Base-by-base conservation (phyloP, 345 rosid species). In the Citrus glauca region DNA sequence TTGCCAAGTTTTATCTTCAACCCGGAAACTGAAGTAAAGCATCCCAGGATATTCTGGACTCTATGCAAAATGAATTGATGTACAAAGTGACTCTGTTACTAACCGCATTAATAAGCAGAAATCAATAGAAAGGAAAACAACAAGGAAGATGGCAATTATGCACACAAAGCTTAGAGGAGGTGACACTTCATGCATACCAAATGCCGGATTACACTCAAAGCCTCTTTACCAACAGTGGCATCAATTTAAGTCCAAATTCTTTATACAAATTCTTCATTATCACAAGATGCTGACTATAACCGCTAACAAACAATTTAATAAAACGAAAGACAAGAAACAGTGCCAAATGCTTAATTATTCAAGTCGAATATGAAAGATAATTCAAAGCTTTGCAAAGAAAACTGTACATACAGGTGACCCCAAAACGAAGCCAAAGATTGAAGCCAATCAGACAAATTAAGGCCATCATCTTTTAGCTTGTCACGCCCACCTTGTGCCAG, bases 391-490 rank as follows among this genome's bases (percentile, higher is more conserved):
- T 38, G 62, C 27, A 68, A 87, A 76, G 83, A 86, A 69, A 81
- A 81, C 6, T 81, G 80, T 55, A 92, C 99, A 78, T 92, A 96
- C 99, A 97, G 89, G 89, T 94, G 99, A 85, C 99, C 99, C 99
- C 98, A 97, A 85, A 97, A 97, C 48, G 99, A 97, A 71, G 99
- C 99, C 93, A 97, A 71, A 1, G 98, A 94, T 76, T 94, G 99
- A 79, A 97, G 98, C 99, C 99, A 97, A 79, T 97, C 99, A 27
- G 99, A 97, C 83, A 97, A 82, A 87, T 97, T 94, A 83, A 97
- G 91, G 78, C 99, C 99, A 75, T 97, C 99, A 76, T 97, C 99
- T 86, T 94, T 97, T 50, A 97, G 90, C 87, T 96, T 96, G 83
- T 91, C 98, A 55, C 98, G 98, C 72, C 99, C 99, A 32, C 91